These are phyloP conservation scores for Trichoderma koningiopsis DNA, from an alignment of 2,329 filamentous ascomycete species.

Conservation along the genomic window DNA sequence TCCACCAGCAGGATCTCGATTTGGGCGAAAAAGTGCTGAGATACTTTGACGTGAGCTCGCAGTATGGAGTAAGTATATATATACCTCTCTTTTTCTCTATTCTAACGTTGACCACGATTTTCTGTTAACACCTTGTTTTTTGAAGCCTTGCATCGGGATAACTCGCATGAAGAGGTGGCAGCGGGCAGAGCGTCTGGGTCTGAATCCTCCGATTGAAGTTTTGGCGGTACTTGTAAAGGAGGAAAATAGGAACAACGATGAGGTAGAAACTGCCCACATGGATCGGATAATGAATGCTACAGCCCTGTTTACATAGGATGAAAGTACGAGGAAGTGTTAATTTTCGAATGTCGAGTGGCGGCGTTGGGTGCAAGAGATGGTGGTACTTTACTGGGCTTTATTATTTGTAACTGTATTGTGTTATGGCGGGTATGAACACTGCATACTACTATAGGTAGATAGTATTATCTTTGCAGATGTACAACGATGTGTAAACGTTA, in stretches of 20 bases:
- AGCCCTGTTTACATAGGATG: constrained; percentile 41
- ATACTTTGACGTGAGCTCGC: constrained; percentile 88
- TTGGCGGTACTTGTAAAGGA: constrained; percentile 80
- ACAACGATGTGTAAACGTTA: neutral
- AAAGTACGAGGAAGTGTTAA: neutral
- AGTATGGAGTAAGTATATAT: constrained; percentile 76
- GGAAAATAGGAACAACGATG: constrained; percentile 56
- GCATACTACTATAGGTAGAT: neutral
- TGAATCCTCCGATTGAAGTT: constrained; percentile 89
- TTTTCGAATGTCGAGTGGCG: constrained; percentile 16
- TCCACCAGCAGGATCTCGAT: constrained; percentile 75
- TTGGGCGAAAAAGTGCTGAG: constrained; percentile 82
- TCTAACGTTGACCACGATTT: neutral
- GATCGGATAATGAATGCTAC: constrained; percentile 64
- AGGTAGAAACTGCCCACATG: constrained; percentile 70
- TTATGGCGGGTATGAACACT: constrained; percentile 6
- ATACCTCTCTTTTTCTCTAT: neutral
- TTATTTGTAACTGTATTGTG: neutral
- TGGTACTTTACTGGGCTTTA: neutral
- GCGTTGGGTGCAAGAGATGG: constrained; percentile 21
- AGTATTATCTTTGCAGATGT: constrained; percentile 10
- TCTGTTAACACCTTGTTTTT: neutral
- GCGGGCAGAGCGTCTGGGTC: constrained; percentile 76
- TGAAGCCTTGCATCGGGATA: constrained; percentile 84
- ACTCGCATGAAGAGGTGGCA: constrained; percentile 82